A percentile compares a stretch with the other conserved stretches of the same genome.
Evolutionary conservation across 306 rosid species (phyloP).

Genomic region (Oxytropis ochrocephala): DNA sequence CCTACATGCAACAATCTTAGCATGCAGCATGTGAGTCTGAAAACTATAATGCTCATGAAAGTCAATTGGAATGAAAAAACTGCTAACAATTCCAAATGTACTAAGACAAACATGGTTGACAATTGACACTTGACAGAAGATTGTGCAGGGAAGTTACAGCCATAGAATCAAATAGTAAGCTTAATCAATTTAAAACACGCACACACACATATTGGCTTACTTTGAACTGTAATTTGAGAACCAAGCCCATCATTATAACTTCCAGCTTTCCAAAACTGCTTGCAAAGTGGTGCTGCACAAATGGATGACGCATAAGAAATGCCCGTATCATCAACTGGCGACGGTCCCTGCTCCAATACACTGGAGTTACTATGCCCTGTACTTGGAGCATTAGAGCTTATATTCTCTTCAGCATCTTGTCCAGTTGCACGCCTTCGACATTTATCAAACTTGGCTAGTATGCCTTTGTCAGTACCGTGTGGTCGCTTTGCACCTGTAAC

Average conservation of each 20-base stretch:
- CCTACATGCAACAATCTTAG: background rate
- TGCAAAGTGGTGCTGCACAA: constrained; percentile 59
- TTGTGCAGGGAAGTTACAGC: background rate
- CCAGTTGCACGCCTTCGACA: constrained; percentile 3
- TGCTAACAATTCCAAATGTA: background rate
- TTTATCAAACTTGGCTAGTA: constrained; percentile 13
- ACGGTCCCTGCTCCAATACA: constrained; percentile 58
- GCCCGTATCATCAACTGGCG: constrained; percentile 55
- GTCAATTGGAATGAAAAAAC: background rate
- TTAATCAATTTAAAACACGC: background rate
- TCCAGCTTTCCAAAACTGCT: constrained; percentile 97
- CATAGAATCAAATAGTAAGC: constrained; percentile 10
- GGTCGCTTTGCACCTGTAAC: constrained; percentile 13
- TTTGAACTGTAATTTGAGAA: constrained; percentile 52
- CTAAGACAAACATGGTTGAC: background rate
- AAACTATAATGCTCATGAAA: background rate
- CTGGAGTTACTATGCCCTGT: constrained; percentile 55
- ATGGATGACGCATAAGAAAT: constrained; percentile 45
- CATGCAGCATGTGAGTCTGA: background rate
- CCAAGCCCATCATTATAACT: constrained; percentile 43
- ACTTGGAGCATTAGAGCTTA: constrained; percentile 49
- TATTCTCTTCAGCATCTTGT: constrained; percentile 46
- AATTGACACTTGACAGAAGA: background rate
- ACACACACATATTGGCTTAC: constrained; percentile 30
- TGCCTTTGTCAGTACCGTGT: constrained; percentile 9